phyloP scores from a whole-genome alignment of 1,139 yeast species.

The Neolecta irregularis region DNA sequence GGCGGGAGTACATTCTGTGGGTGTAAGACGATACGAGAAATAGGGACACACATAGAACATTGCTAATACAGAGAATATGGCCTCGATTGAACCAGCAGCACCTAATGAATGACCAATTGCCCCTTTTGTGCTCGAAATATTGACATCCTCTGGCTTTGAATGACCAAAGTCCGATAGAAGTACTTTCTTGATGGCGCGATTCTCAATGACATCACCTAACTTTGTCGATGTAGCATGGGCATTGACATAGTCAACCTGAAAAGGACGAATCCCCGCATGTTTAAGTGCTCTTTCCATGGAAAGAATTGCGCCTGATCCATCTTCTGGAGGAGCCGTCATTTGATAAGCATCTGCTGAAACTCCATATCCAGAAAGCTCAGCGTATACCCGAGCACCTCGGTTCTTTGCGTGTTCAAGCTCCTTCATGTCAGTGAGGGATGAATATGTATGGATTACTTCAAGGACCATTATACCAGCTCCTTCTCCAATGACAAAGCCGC shows the following conservation, averaged over 20 bases:
- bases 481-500: slow-evolving; percentile 87
- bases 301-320: slow-evolving; percentile 70
- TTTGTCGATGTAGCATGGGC: slow-evolving; percentile 95
- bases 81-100: slow-evolving; percentile 91
- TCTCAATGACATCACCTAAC: slow-evolving; percentile 82
- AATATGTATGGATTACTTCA: slow-evolving; percentile 6
- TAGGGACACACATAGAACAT: slow-evolving; percentile 29
- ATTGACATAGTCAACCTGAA: slow-evolving; percentile 57
- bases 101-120: slow-evolving; percentile 89
- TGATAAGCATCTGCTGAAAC: slow-evolving; percentile 84
- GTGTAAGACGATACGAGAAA: background rate
- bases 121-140: slow-evolving; percentile 75
- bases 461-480: slow-evolving; percentile 73
- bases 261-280: slow-evolving; percentile 32
- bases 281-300: slow-evolving; percentile 68
- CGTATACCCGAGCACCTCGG: slow-evolving; percentile 56
- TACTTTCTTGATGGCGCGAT: slow-evolving; percentile 44
- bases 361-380: slow-evolving; percentile 77
- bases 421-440: slow-evolving; percentile 27
- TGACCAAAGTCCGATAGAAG: slow-evolving; percentile 23
- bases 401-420: slow-evolving; percentile 55
- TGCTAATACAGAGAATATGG: slow-evolving; percentile 63
- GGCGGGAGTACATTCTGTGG: slow-evolving; percentile 43
- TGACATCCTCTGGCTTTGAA: slow-evolving; percentile 18
- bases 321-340: slow-evolving; percentile 75